A percentile compares a stretch with the other conserved stretches of the same genome.
Evolutionary conservation across 768 basidiomycete genomes (phyloP).

Genomic region (Tricholoma bakamatsutake): DNA sequence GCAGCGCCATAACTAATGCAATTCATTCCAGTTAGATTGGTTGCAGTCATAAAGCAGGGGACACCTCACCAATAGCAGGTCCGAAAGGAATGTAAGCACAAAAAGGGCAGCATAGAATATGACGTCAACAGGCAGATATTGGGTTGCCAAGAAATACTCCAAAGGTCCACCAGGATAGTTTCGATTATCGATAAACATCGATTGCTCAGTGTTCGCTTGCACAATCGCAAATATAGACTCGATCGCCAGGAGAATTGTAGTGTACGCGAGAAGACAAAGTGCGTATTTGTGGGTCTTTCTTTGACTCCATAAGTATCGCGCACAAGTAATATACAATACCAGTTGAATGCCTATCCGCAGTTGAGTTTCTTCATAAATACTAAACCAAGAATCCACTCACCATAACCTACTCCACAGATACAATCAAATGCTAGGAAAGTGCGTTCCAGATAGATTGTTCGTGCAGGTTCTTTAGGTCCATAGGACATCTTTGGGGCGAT

Average conservation of each 20-base stretch:
- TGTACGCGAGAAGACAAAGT: slow-evolving; percentile 26
- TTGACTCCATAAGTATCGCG: slow-evolving; percentile 27
- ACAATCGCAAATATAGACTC: slow-evolving; percentile 28
- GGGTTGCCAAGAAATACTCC: slow-evolving; percentile 30
- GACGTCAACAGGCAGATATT: slow-evolving; percentile 30
- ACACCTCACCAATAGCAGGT: slow-evolving; percentile 35
- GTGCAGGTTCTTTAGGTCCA: slow-evolving; percentile 22
- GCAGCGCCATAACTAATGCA: slow-evolving; percentile 37
- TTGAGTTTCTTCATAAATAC: background rate
- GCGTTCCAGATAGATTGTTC: slow-evolving; percentile 25
- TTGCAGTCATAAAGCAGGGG: background rate
- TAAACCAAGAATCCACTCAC: slow-evolving; percentile 4
- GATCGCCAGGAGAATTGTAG: slow-evolving; percentile 24
- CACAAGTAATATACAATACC: slow-evolving; percentile 24
- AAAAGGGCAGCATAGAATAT: slow-evolving; percentile 33
- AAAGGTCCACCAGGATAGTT: slow-evolving; percentile 31
- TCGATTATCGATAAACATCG: slow-evolving; percentile 30
- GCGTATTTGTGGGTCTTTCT: slow-evolving; percentile 15
- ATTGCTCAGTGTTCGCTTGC: slow-evolving; percentile 30
- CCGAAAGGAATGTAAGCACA: slow-evolving; percentile 32
- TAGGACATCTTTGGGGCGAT: slow-evolving; percentile 11
- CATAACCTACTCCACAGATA: slow-evolving; percentile 28
- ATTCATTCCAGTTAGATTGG: background rate
- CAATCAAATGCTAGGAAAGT: slow-evolving; percentile 34
- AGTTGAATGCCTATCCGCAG: slow-evolving; percentile 23